These are phyloP conservation scores for Bolboschoenoplectus hybrid DNA, from an alignment of 202 grass and related monocot species.

Conservation along the genomic window DNA sequence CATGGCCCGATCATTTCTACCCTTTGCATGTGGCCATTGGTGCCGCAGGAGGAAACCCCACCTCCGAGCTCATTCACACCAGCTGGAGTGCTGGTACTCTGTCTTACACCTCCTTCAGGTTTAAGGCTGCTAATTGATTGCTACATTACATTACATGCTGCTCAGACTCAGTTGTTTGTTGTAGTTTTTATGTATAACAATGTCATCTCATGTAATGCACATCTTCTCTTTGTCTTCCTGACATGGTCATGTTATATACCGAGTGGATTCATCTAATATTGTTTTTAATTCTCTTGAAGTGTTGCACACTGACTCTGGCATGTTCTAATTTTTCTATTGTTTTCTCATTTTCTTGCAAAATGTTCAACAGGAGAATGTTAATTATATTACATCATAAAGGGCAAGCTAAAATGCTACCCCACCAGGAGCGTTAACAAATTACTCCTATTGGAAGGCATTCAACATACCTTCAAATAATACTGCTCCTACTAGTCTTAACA, in stretches of 20 bases:
- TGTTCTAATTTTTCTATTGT: neutral
- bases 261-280: too few relatives aligned
- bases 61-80: slow-evolving; percentile 42
- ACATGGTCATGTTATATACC: too few relatives aligned
- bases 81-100: slow-evolving; percentile 41
- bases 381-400: neutral
- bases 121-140: slow-evolving; percentile 34
- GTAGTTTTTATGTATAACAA: neutral
- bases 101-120: slow-evolving; percentile 48
- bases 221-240: too few relatives aligned
- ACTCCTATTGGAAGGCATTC: neutral
- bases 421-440: too few relatives aligned
- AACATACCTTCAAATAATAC: neutral
- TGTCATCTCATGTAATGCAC: neutral
- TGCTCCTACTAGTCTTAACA: neutral
- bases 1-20: slow-evolving; percentile 56
- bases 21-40: slow-evolving; percentile 52
- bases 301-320: too few relatives aligned
- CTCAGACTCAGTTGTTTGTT: neutral
- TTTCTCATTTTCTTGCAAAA: neutral
- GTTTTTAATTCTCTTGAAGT: too few relatives aligned
- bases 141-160: slow-evolving; percentile 23
- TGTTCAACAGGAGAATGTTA: neutral
- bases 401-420: neutral
- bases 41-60: slow-evolving; percentile 41